Evolutionary conservation across 2,329 filamentous ascomycete genomes (phyloP).

Genomic region (Microcera coccophila): DNA sequence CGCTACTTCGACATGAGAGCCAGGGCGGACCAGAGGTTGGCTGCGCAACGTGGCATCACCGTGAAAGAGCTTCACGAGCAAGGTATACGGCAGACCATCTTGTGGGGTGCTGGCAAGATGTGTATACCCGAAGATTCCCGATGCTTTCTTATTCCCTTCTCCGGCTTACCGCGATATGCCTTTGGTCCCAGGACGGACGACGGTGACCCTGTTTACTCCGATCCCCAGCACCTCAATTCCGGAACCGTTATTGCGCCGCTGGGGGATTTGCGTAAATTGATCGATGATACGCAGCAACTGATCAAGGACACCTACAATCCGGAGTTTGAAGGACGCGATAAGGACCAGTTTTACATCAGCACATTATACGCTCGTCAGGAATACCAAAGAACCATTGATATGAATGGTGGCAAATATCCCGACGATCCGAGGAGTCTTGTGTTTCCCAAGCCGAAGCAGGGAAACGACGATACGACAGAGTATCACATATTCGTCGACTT

Average conservation of each 20-base stretch:
- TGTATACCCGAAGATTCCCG: conserved; percentile 18
- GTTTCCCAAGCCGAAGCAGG: conserved; percentile 11
- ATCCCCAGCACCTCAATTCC: conserved; percentile 20
- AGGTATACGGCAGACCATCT: conserved; percentile 17
- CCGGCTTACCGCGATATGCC: conserved; percentile 12
- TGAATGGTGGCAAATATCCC: conserved; percentile 12
- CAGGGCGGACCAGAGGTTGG: conserved; percentile 14
- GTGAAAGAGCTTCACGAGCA: conserved; percentile 14
- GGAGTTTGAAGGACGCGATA: conserved; percentile 12
- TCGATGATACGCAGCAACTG: conserved; percentile 12
- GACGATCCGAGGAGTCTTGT: background rate
- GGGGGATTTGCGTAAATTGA: conserved; percentile 16
- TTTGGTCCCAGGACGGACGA: conserved; percentile 16
- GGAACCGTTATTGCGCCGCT: conserved; percentile 22
- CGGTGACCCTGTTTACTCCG: conserved; percentile 8
- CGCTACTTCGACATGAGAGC: conserved; percentile 18
- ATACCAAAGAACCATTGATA: conserved; percentile 15
- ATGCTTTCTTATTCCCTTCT: conserved; percentile 20
- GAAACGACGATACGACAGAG: conserved; percentile 12
- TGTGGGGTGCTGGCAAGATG: conserved; percentile 21
- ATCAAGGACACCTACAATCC: conserved; percentile 7
- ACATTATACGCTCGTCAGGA: conserved; percentile 22
- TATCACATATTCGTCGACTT: conserved; percentile 17
- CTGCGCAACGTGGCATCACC: conserved; percentile 16
- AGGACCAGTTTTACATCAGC: conserved; percentile 21